Evolutionary conservation across 371 early-diverging fungal genomes (phyloP).

Genomic region (Syncephalastrum contaminatum): DNA sequence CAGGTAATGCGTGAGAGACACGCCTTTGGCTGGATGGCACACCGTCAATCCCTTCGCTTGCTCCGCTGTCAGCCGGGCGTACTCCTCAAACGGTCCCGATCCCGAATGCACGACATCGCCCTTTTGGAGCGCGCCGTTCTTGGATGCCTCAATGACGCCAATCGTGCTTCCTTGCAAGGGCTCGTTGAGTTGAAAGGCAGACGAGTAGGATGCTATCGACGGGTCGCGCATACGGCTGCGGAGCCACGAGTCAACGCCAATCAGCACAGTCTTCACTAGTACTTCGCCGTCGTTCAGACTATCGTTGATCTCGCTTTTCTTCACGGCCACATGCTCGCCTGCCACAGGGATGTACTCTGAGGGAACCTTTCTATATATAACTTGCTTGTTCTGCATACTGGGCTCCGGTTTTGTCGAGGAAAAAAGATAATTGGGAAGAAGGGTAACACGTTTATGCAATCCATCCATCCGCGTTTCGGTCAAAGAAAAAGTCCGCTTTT

Average conservation of each 20-base stretch:
- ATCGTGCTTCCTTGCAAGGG: slow-evolving; percentile 56
- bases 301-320: slow-evolving; percentile 36
- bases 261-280: slow-evolving; percentile 40
- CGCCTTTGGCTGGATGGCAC: slow-evolving; percentile 23
- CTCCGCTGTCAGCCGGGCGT: slow-evolving; percentile 28
- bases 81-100: slow-evolving; percentile 42
- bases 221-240: slow-evolving; percentile 63
- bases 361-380: slow-evolving; percentile 47
- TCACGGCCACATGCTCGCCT: slow-evolving; percentile 52
- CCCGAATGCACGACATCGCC: slow-evolving; percentile 59
- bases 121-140: slow-evolving; percentile 45
- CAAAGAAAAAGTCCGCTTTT: too few relatives aligned
- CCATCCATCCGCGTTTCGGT: too few relatives aligned
- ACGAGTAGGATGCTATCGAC: slow-evolving; percentile 38
- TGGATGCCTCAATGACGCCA: slow-evolving; percentile 56
- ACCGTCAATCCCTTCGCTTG: slow-evolving; percentile 21
- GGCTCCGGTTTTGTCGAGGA: too few relatives aligned
- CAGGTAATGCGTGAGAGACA: slow-evolving; percentile 49
- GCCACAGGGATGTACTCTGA: slow-evolving; percentile 4
- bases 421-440: too few relatives aligned
- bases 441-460: too few relatives aligned
- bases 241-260: slow-evolving; percentile 50
- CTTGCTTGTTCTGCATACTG: slow-evolving; percentile 19
- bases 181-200: slow-evolving; percentile 55
- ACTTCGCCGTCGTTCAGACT: slow-evolving; percentile 52